Evolutionary conservation across 2,329 filamentous ascomycete species (phyloP), one percentile per base, ranked within the genome.

Genomic region (Sporothrix sp.): DNA sequence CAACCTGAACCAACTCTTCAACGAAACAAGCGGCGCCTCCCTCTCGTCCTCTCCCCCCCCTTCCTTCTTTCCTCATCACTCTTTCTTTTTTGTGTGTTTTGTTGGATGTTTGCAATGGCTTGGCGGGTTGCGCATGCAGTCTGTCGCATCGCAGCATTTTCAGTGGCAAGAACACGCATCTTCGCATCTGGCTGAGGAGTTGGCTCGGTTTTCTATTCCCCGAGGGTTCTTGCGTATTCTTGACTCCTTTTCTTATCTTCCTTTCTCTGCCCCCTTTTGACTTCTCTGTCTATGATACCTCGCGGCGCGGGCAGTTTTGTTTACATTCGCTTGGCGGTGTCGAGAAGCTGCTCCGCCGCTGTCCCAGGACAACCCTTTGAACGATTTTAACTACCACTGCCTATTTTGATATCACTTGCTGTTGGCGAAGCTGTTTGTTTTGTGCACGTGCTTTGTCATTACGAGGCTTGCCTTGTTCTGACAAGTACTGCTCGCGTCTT

Each of bases 1-100:
- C 21, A 45, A 46, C n/a, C 30, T 38, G 30, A 38, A 32, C 33
- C 32, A n/a, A n/a, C 36, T 39, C 20, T 37, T 20, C 11, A 33
- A 25, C 18, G 20, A 43, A 40, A 38, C 48, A 53, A 53, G 47
- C 51, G 47, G 52, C 54, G 21, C 36, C 35, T 25, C 21, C 28
- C 25, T 20, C 18, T 14, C 28, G 4, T 42, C 30, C 11, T 23
- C 23, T 11, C 25, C 28, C 36, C 25, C n/a, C 28, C 14, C 33
- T 37, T 27, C 25, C 25, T 35, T 37, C 20, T 18, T 23, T 44
- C 40, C 20, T 23, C 13, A 13, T 46, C 33, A 27, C 44, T 51
- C 53, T 48, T 50, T 46, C 33, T 33, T 47, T 51, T 54, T 48
- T 50, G 44, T 54, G 53, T 56, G 53, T 49, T 47, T 49, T 54